Percentiles rank a stretch among this genome's conserved stretches.
phyloP scores from a whole-genome alignment of 2,329 filamentous ascomycete species.

The Parafenestella ontariensis region DNA sequence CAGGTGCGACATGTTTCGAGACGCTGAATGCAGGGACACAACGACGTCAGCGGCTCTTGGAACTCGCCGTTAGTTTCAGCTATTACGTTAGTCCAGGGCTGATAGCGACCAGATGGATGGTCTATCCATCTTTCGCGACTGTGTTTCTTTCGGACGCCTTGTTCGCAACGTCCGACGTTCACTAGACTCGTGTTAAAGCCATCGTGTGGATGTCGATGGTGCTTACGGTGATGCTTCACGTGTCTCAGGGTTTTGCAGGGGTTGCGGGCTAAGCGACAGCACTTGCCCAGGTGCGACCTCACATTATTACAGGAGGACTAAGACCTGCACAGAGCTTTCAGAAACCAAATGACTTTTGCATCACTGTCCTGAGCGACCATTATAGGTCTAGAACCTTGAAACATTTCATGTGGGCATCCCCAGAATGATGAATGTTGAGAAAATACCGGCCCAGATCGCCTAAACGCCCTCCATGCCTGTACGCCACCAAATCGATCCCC shows the following conservation, averaged over 20 bases:
- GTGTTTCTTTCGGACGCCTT: too few species aligned
- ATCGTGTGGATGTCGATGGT: conserved; percentile 2
- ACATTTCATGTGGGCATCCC: too few species aligned
- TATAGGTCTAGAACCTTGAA: too few species aligned
- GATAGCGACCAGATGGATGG: background rate
- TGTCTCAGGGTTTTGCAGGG: conserved; percentile 28
- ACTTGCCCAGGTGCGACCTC: too few species aligned
- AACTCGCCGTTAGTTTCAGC: conserved; percentile 19
- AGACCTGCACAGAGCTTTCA: too few species aligned
- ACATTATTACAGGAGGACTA: too few species aligned
- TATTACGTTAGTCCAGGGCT: conserved; percentile 2
- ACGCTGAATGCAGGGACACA: conserved; percentile 24
- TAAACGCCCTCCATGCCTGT: background rate
- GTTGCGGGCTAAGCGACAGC: conserved; percentile 12
- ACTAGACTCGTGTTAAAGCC: too few species aligned
- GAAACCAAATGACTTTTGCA: too few species aligned
- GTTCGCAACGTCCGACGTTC: too few species aligned
- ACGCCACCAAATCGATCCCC: background rate
- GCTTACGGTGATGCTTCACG: conserved; percentile 14
- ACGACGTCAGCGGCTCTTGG: conserved; percentile 37
- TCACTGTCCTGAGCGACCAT: too few species aligned
- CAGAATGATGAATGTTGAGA: too few species aligned
- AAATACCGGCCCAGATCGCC: too few species aligned
- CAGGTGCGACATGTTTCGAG: conserved; percentile 15
- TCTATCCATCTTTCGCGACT: background rate